A percentile compares a stretch with the other conserved stretches of the same genome.
Conservation (phyloP, 352 stramenopile species). For the Chrysophaeum taylorii region DNA sequence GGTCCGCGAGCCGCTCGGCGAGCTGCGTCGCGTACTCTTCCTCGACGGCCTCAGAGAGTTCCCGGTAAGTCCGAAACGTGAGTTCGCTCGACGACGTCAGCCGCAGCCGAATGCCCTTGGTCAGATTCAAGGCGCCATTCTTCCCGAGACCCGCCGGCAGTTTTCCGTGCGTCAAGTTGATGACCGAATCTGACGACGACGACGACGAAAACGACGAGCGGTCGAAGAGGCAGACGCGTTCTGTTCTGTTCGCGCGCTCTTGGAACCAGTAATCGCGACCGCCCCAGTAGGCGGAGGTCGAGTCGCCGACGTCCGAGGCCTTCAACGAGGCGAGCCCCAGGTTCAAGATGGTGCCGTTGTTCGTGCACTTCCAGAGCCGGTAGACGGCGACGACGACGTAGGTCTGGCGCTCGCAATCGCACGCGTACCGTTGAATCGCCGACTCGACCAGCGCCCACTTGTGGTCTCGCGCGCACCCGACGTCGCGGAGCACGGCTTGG, state of each 20-base stretch:
- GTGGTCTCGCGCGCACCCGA: constrained; percentile 75
- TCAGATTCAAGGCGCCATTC: constrained; percentile 25
- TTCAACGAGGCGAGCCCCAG: constrained; percentile 40
- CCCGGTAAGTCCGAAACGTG: no score
- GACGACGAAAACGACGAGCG: no score
- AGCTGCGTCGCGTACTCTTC: constrained; percentile 32
- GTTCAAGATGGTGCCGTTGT: constrained; percentile 43
- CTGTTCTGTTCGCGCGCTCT: constrained; percentile 35
- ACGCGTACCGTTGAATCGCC: constrained; percentile 72
- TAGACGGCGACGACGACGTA: constrained; percentile 72
- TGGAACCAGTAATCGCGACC: constrained; percentile 53
- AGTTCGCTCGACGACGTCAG: no score
- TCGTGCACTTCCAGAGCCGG: constrained; percentile 83
- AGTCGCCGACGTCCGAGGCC: constrained; percentile 22
- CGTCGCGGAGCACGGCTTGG: constrained; percentile 54
- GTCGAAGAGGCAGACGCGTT: constrained; percentile 47
- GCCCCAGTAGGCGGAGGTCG: constrained; percentile 38
- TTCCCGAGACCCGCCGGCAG: no score
- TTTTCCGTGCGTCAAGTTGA: no score
- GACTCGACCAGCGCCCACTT: constrained; percentile 78
- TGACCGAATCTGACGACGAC: no score
- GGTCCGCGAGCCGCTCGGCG: constrained; percentile 17
- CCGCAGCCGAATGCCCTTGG: constrained; percentile 47
- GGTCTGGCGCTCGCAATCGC: constrained; percentile 74
- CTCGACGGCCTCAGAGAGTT: neutral